Evolutionary conservation across 805 yeast genomes (phyloP), one percentile per base, ranked within the genome.

Genomic region (Henningerozyma blattae): DNA sequence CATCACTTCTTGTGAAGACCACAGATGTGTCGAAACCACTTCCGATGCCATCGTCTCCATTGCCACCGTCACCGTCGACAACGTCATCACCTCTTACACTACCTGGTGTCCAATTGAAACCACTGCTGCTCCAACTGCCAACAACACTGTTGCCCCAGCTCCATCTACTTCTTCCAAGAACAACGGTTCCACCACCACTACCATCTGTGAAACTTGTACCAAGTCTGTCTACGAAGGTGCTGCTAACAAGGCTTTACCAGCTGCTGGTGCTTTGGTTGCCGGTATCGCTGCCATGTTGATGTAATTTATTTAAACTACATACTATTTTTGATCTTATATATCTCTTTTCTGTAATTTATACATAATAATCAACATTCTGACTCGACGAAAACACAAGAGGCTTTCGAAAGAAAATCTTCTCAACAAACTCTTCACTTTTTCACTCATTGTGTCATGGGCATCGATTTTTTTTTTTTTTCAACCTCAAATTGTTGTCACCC

Each of bases 251-350:
- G 64, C 64, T 40, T 56, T 60, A 40, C 67, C 68, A 60, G 67
- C 68, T 50, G 65, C 59, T 44, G 67, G 67, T 52, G 68, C 67
- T 49, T 52, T 63, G 44, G 52, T 65, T 37, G 69, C 69, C 42
- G 70, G 70, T 64, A 63, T 60, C 41, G 68, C 66, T 47, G 70
- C 67, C 59, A 55, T 64, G 52, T 58, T 64, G 56, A 62, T 64
- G 59, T 64, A 64, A 61, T 7, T 20, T 20, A 7, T 24, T 22
- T 31, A 16, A 15, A 24, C 15, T 14, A 15, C 12, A 31, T 22
- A 15, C 28, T 17, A 15, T 31, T 15, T n/a, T n/a, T n/a, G n/a
- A n/a, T n/a, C n/a, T n/a, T n/a, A n/a, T n/a, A n/a, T n/a, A n/a
- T n/a, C n/a, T n/a, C n/a, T n/a, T n/a, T n/a, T n/a, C n/a, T n/a